Conservation (phyloP, 164 flowering plant genomes). For the Magnolia changhungtana region DNA sequence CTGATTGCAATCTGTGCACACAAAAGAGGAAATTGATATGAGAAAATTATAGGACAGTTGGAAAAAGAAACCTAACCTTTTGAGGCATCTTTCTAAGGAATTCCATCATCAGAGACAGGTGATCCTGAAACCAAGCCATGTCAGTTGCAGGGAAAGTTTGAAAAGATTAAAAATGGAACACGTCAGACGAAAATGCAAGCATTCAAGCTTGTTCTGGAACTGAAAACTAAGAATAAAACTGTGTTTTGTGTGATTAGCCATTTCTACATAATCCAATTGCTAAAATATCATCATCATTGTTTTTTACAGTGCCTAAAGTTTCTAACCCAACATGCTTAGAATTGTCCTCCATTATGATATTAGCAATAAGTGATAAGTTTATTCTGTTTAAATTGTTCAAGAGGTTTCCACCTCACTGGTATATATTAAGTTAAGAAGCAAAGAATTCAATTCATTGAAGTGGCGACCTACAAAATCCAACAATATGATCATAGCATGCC, state of each 20-base stretch:
- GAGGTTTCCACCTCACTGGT: too few species aligned
- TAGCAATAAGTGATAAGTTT: too few species aligned
- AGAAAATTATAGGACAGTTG: background rate
- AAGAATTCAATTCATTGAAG: too few species aligned
- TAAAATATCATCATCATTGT: too few species aligned
- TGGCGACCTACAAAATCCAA: too few species aligned
- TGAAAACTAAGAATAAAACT: background rate
- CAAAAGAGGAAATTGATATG: slow-evolving; percentile 9
- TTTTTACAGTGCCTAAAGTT: too few species aligned
- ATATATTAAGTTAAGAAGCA: too few species aligned
- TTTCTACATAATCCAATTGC: background rate
- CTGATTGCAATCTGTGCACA: slow-evolving; percentile 61
- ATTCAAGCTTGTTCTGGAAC: background rate
- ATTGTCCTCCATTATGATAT: too few species aligned
- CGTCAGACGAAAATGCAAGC: background rate
- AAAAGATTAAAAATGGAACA: background rate
- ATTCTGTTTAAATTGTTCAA: too few species aligned
- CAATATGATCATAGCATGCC: too few species aligned
- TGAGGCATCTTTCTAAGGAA: slow-evolving; percentile 89
- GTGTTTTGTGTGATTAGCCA: too few species aligned
- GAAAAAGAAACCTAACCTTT: slow-evolving; percentile 45
- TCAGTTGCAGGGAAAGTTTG: slow-evolving; percentile 2
- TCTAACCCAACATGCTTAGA: too few species aligned
- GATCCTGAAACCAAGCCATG: slow-evolving; percentile 56
- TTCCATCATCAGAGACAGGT: slow-evolving; percentile 97